Evolutionary conservation across 163 green algal species (phyloP), one percentile per base, ranked within the genome.

Genomic region (Trebouxia gelatinosa): DNA sequence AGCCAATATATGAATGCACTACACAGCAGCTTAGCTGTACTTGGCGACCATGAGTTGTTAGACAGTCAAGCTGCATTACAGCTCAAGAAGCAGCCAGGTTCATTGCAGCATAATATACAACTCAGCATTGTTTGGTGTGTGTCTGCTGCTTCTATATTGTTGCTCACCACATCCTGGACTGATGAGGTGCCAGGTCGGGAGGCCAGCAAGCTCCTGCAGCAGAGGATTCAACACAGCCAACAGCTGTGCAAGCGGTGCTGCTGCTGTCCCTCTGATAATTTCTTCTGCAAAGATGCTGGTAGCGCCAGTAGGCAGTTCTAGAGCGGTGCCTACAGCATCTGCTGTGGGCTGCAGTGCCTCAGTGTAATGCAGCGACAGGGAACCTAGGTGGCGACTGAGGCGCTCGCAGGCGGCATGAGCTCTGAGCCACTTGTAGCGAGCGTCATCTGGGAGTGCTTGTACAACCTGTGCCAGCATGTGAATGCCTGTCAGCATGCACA

Each of bases 121-220:
- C n/a, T n/a, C n/a, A n/a, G n/a, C n/a, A n/a, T n/a, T n/a, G n/a
- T n/a, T n/a, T n/a, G n/a, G n/a, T n/a, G n/a, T n/a, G n/a, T n/a
- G n/a, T n/a, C n/a, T n/a, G n/a, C n/a, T n/a, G n/a, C n/a, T n/a
- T n/a, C n/a, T n/a, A n/a, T n/a, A n/a, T n/a, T n/a, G 62, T 40
- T 9, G 81, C 82, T 48, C 65, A 65, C 57, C 23, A 29, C 26
- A 75, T 48, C 87, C 79, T 17, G 91, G 84, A 84, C 82, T 93
- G 89, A 99, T 96, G 37, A 99, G 85, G 85, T 98, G 92, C 96
- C 96, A 99, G n/a, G 91, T 87, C 40, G 91, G 89, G 66, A 98
- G 86, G 51, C 97, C 90, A 1, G 95, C 95, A 6, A 89, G 86
- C 59, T 87, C 74, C 59, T 95, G 83, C 71, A 99, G 84, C 40